Evolutionary conservation across 768 basidiomycete genomes (phyloP).

Genomic region (Auricularia sp.): DNA sequence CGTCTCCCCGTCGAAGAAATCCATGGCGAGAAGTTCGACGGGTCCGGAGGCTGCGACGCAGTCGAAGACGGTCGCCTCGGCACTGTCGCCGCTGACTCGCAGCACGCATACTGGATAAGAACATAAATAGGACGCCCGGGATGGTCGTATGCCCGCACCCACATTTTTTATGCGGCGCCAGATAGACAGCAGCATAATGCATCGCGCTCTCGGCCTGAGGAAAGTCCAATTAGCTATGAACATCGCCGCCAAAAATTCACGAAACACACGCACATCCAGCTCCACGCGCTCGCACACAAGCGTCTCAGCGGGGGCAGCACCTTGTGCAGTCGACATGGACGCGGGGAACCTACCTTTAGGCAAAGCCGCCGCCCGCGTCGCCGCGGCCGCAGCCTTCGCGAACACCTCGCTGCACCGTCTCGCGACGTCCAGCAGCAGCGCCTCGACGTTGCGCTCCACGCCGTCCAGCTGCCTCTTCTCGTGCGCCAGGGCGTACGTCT

Average conservation of each 20-base stretch:
- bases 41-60: conserved; percentile 26
- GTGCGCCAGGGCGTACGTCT: conserved; percentile 27
- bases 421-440: conserved; percentile 52
- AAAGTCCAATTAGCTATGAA: too few species aligned
- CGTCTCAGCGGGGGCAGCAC: neutral
- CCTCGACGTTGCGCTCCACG: conserved; percentile 60
- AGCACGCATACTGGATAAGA: neutral
- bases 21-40: conserved; percentile 50
- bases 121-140: neutral
- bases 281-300: neutral
- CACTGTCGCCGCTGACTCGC: conserved; percentile 13
- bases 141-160: neutral
- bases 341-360: neutral
- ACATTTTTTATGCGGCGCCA: neutral
- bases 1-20: conserved; percentile 71
- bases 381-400: conserved; percentile 48
- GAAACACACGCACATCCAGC: too few species aligned
- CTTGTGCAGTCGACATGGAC: neutral
- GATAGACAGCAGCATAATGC: neutral
- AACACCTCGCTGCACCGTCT: conserved; percentile 52
- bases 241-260: too few species aligned
- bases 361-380: conserved; percentile 26
- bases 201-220: neutral
- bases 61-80: conserved; percentile 40
- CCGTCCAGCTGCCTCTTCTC: conserved; percentile 38